Conservation (phyloP, 1,284 basidiomycete species). For the Cerioporus squamosus region DNA sequence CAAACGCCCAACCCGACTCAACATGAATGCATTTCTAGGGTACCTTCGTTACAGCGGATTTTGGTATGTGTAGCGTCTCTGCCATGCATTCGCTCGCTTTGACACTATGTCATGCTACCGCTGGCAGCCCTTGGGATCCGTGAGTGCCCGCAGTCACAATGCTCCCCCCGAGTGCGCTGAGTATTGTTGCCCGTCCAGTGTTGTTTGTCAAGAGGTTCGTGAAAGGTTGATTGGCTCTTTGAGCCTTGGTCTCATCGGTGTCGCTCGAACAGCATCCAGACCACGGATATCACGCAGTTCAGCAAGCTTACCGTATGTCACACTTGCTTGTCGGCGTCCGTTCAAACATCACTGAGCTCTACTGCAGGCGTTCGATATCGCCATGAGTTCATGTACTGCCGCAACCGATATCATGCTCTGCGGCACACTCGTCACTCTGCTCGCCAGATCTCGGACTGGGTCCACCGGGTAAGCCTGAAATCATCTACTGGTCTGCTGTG, state of each 20-base stretch:
- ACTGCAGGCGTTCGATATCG: conserved; percentile 13
- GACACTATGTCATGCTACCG: neutral
- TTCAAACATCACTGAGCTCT: no score
- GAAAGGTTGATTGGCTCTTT: neutral
- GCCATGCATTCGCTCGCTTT: no score
- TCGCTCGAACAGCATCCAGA: neutral
- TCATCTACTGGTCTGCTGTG: no score
- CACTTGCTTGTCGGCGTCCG: neutral
- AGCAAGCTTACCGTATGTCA: conserved; percentile 3
- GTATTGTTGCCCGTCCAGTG: neutral
- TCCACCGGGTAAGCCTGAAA: conserved; percentile 8
- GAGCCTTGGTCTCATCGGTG: no score
- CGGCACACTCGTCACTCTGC: conserved; percentile 11
- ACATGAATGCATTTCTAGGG: neutral
- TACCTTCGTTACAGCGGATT: conserved; percentile 6
- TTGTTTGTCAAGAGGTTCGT: conserved; percentile 18
- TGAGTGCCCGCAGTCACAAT: neutral
- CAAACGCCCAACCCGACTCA: neutral
- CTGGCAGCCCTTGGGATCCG: conserved; percentile 16
- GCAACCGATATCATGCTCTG: conserved; percentile 15
- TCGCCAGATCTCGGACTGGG: conserved; percentile 14
- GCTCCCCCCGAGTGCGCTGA: neutral
- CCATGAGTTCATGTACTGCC: conserved; percentile 10
- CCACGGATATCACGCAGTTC: neutral
- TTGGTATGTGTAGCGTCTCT: conserved; percentile 4